Conservation (phyloP, 768 basidiomycete species). For the Rhizopogon rudus region DNA sequence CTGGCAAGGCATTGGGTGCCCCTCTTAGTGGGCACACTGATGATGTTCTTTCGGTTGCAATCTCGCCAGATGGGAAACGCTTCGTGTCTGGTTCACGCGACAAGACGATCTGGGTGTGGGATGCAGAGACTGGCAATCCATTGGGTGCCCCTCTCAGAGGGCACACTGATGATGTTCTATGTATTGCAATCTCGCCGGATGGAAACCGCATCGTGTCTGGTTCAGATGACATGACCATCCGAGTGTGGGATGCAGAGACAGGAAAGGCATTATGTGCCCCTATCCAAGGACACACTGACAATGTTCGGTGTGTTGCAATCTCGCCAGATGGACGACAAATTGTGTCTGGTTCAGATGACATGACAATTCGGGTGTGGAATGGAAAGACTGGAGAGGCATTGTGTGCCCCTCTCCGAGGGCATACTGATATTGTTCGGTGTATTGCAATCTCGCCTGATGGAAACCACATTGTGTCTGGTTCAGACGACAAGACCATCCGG, state of each 20-base stretch:
- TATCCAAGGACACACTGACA: background rate
- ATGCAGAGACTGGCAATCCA: background rate
- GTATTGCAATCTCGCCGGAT: too few species aligned
- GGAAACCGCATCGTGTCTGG: too few species aligned
- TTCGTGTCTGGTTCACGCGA: background rate
- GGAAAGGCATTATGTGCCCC: too few species aligned
- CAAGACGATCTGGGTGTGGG: slow-evolving; percentile 2
- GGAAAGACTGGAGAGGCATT: too few species aligned
- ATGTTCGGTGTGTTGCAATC: background rate
- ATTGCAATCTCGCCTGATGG: slow-evolving; percentile 3
- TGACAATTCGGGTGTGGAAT: too few species aligned
- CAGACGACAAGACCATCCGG: slow-evolving; percentile 30
- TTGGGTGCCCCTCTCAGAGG: too few species aligned
- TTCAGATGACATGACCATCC: slow-evolving; percentile 23
- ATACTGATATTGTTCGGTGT: background rate
- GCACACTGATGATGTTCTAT: too few species aligned
- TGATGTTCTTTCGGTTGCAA: too few species aligned
- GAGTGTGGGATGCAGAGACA: slow-evolving; percentile 22
- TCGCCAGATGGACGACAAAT: slow-evolving; percentile 13
- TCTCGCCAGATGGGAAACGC: too few species aligned
- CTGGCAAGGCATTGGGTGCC: too few species aligned
- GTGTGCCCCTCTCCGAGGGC: background rate
- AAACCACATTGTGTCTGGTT: slow-evolving; percentile 21
- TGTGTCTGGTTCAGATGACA: too few species aligned
- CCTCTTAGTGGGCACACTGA: too few species aligned